A percentile compares a stretch with the other conserved stretches of the same genome.
Conservation (phyloP, 2,329 filamentous ascomycete species). For the Helminthosporium solani region DNA sequence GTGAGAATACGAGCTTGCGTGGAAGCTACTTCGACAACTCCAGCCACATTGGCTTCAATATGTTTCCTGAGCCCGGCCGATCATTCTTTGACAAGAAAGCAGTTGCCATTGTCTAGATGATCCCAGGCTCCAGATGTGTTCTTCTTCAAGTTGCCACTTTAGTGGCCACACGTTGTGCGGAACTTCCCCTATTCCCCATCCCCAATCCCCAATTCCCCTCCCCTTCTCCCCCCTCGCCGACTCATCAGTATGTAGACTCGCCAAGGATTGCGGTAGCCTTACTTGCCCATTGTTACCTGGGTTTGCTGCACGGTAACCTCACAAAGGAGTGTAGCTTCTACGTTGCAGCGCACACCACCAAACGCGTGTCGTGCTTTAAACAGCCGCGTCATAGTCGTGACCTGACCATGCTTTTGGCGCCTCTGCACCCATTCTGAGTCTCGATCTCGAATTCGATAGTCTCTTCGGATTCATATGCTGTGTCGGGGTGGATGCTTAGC, state of each 20-base stretch:
- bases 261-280: conserved; percentile 26
- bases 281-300: conserved; percentile 15
- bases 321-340: conserved; percentile 15
- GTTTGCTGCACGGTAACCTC: conserved; percentile 10
- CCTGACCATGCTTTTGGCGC: conserved; percentile 8
- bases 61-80: conserved; percentile 6
- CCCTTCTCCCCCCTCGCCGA: conserved; percentile 2
- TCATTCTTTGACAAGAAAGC: conserved; percentile 2
- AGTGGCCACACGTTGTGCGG: conserved; percentile 25
- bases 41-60: conserved; percentile 26
- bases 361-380: conserved; percentile 6
- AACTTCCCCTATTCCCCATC: no score
- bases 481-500: conserved; percentile 24
- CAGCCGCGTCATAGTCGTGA: conserved; percentile 23
- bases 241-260: conserved; percentile 13
- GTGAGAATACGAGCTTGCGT: conserved; percentile 25
- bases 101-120: conserved; percentile 14
- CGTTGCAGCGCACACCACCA: conserved; percentile 18
- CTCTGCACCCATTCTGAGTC: conserved; percentile 12
- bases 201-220: no score
- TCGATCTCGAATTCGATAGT: conserved; percentile 34
- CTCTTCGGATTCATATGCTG: conserved; percentile 21
- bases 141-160: not conserved
- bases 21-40: conserved; percentile 13
- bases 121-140: conserved; percentile 1